Evolutionary conservation across 2,329 filamentous ascomycete species (phyloP), one percentile per base, ranked within the genome.

Genomic region (Malbranchea zuffiana): DNA sequence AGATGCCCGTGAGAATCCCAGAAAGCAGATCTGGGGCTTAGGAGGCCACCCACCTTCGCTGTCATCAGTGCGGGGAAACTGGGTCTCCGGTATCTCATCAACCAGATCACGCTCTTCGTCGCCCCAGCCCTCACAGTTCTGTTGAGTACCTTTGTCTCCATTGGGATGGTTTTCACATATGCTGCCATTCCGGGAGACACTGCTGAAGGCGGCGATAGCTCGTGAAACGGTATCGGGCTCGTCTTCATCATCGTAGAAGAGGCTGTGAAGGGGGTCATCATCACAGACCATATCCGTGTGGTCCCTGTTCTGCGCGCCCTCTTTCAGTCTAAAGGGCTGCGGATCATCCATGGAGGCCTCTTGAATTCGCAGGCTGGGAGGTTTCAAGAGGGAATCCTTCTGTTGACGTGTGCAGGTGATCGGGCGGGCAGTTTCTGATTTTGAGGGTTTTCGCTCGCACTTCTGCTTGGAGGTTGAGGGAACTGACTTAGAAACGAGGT

Each of bases 31-130:
- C 30, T 12, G 30, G 11, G 30, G 16, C 30, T 20, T 32, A 32
- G 30, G 30, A 20, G 30, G n/a, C 11, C 4, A 32, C 30, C 30
- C 30, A 32, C 30, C 30, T 32, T 32, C 16, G 11, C 30, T 32
- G 18, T 32, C 11, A 12, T 32, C 30, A 32, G 16, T 32, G 12
- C 11, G 30, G 18, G 30, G 30, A 32, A 33, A 33, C 19, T 33
- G 31, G 19, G 31, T 33, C 31, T 33, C 30, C 30, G 31, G 31
- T 33, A 33, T 33, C 18, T 33, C 31, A 18, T 33, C 31, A 33
- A 24, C 31, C 31, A 4, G 31, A 24, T 24, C 20, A 15, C n/a
- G n/a, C 17, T 33, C 31, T 24, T 33, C 20, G 18, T 33, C 31
- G 24, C 31, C 31, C 8, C 31, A 33, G 19, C 19, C 31, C 19